phyloP scores from a whole-genome alignment of 306 rosid genomes.

The Delonix regia region DNA sequence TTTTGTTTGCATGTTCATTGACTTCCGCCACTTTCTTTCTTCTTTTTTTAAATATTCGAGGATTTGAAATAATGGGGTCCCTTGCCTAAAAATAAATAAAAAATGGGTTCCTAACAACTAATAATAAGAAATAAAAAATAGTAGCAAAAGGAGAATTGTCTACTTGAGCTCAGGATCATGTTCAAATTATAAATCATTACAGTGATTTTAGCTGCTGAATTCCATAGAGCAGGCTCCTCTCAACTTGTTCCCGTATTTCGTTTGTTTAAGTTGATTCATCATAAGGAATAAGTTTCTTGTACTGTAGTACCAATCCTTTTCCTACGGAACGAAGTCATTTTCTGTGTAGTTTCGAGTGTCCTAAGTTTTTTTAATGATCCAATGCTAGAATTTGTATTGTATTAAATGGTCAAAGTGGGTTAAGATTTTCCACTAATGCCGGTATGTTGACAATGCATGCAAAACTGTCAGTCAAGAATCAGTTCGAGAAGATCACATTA shows the following conservation, averaged over 20 bases:
- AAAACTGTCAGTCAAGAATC: conserved; percentile 22
- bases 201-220: conserved; percentile 1
- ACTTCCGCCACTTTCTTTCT: conserved; percentile 23
- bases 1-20: conserved; percentile 29
- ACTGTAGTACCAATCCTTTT: not conserved
- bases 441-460: conserved; percentile 28
- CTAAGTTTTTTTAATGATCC: not conserved
- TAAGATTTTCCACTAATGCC: not conserved
- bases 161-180: conserved; percentile 25
- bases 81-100: too few species aligned
- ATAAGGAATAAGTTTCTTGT: not conserved
- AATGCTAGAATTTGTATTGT: conserved; percentile 16
- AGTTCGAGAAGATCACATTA: conserved; percentile 14
- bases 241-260: conserved; percentile 24
- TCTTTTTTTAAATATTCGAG: not conserved
- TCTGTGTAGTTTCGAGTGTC: conserved; percentile 28
- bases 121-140: not conserved
- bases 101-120: conserved; percentile 30
- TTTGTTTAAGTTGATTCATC: not conserved
- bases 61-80: not conserved
- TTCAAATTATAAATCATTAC: not conserved
- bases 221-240: not conserved
- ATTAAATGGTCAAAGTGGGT: conserved; percentile 27
- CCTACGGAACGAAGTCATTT: conserved; percentile 4
- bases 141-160: not conserved